phyloP scores from a whole-genome alignment of 805 yeast genomes.

The Yarrowia sp. region DNA sequence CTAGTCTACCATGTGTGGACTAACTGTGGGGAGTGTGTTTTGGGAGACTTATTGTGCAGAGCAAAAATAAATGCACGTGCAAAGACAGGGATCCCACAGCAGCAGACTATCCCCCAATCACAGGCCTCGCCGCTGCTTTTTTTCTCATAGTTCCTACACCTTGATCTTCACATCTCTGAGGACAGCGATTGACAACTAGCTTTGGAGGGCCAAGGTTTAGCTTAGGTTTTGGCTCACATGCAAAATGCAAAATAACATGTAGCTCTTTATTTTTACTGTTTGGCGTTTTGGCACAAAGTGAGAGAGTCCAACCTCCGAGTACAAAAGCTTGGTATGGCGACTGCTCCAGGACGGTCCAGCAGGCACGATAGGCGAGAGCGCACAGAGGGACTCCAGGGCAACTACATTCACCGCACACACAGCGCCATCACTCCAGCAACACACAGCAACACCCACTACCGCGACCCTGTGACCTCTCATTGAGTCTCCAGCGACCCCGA shows the following conservation, averaged over 20 bases:
- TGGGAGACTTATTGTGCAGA: too few relatives aligned
- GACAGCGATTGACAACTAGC: background rate
- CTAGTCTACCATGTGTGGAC: too few relatives aligned
- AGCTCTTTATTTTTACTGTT: constrained; percentile 18
- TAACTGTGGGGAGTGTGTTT: too few relatives aligned
- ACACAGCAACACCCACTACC: background rate
- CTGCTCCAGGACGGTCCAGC: background rate
- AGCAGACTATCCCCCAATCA: too few relatives aligned
- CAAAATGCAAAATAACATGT: constrained; percentile 8
- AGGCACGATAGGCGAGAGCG: background rate
- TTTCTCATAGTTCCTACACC: too few relatives aligned
- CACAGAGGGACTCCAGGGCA: background rate
- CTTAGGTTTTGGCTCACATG: background rate
- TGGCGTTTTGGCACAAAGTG: constrained; percentile 11
- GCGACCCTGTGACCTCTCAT: too few relatives aligned
- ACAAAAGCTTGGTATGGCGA: background rate
- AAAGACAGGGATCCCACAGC: too few relatives aligned
- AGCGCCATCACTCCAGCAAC: too few relatives aligned
- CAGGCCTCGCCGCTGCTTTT: too few relatives aligned
- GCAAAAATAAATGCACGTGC: too few relatives aligned
- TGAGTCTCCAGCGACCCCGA: background rate
- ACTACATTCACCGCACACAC: too few relatives aligned
- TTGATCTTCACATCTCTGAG: too few relatives aligned
- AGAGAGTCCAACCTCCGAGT: constrained; percentile 6
- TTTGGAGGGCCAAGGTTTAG: background rate